Base-by-base conservation (phyloP, 495 filamentous ascomycete species). In the Jackrogersella minutella region DNA sequence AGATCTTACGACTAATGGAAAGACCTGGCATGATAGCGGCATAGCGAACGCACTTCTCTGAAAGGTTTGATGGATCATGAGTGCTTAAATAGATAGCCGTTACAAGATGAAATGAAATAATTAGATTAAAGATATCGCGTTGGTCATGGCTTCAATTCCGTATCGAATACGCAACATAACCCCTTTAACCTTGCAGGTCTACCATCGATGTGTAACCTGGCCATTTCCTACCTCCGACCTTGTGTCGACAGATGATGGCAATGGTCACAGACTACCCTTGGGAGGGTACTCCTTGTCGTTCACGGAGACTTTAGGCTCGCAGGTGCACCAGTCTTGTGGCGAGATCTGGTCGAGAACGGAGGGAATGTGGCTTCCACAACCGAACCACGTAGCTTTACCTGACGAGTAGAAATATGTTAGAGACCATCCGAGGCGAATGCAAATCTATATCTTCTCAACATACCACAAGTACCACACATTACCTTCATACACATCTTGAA, bases 311-410 rank as follows among this genome's bases (percentile, higher is more conserved):
- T 84, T 84, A 10, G 88, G 87, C 55, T 79, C 73, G 60, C 89
- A 92, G 4, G 80, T 79, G 71, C 90, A 93, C 76, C 90, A 82
- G 24, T 90, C 77, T 10, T 78, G 70, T 28, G 81, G 76, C 2
- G 88, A 83, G 21, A 91, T 74, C 0, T 72, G 51, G 71, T 90
- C 89, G 80, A 93, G 85, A 9, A 92, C 89, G 1, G 67, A 75
- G 13, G 88, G 82, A 46, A 93, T 82, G 69, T 93, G 90, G 24
- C 36, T 74, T 39, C 90, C 90, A 77, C 91, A 93, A 57, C 90
- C 90, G 65, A 76, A 82, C 90, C 90, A 93, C 47, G 88, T 85
- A 56, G 77, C 74, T 63, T 91, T 89, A 54, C 84, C 90, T 92
- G 55, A 24, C 14, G 22, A 47, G 36, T 16, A 22, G 5, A 55